phyloP scores from a whole-genome alignment of 202 grass and related monocot genomes.

The Setaria italica region DNA sequence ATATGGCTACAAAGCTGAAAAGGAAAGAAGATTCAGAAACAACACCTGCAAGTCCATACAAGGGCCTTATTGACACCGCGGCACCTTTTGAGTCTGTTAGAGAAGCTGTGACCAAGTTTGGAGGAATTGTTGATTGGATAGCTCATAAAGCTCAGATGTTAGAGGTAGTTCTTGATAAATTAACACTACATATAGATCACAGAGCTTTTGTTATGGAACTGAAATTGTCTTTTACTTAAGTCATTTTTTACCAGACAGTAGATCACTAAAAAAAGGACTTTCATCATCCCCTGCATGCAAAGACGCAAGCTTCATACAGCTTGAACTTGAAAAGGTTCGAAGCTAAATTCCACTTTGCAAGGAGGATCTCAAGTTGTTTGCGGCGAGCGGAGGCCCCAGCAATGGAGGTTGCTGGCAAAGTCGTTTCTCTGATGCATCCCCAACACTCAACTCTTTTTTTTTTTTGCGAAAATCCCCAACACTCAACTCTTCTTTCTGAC shows the following conservation, averaged over 20 bases:
- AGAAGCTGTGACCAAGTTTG: constrained; percentile 92
- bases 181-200: constrained; percentile 24
- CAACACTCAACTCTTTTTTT: no score
- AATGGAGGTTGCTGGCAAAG: no score
- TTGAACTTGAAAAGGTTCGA: constrained; percentile 78
- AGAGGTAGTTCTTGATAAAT: constrained; percentile 64
- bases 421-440: no score
- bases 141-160: constrained; percentile 85
- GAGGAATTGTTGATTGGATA: constrained; percentile 99
- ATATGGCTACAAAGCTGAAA: constrained; percentile 45
- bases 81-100: constrained; percentile 97
- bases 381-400: no score
- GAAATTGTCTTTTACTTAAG: not conserved
- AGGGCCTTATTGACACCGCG: constrained; percentile 72
- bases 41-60: constrained; percentile 62
- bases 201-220: not conserved
- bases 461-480: no score
- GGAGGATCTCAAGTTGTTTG: constrained; percentile 57
- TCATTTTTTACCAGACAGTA: constrained; percentile 2
- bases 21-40: constrained; percentile 49
- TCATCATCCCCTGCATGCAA: constrained; percentile 46
- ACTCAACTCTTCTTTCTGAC: no score
- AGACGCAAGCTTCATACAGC: constrained; percentile 66
- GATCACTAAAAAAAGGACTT: constrained; percentile 7
- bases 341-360: constrained; percentile 67